Base-by-base conservation (phyloP, 2,329 filamentous ascomycete genomes). In the Orbilia quercus region DNA sequence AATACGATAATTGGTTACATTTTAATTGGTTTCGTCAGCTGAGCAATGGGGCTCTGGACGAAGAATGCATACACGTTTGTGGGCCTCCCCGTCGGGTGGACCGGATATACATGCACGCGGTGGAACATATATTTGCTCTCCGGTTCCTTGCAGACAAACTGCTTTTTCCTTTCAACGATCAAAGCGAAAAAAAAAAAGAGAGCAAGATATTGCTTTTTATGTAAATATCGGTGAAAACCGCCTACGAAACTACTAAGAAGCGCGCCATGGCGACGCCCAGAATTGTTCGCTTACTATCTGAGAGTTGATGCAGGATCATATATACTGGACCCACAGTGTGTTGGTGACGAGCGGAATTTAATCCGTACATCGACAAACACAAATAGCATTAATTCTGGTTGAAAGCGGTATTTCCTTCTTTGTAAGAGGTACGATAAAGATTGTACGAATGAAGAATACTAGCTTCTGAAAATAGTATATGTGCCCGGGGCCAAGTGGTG, bases 401-500 rank as follows among this genome's bases (percentile, higher is more conserved):
- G 31, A 38, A 51, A 42, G 25, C n/a, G 42, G 28, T 18, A 59
- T 65, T 65, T 65, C 59, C 38, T 47, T 60, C 44, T 64, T 60
- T 36, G 53, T 72, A 31, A 36, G 50, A 65, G 64, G 25, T 36
- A 34, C 38, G 53, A 51, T 59, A 42, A n/a, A 25, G 62, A 45
- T 2, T 54, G 31, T 62, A 64, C 67, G 22, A 55, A 65, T 53
- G 16, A 36, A 40, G 59, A 65, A 51, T 51, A 65, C 20, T 2
- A 44, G 64, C 40, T 53, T n/a, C 67, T 65, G 67, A 72, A 72
- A 72, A 72, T 72, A 72, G 67, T 58, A 72, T 55, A 55, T 60
- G 38, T 42, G 45, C 45, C 45, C 45, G 38, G 48, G 55, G 53
- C 48, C 57, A 53, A 47, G 23, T 54, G 45, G 67, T 65, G 53